Conservation (phyloP, 495 filamentous ascomycete species). For the Talaromyces trachyspermus region DNA sequence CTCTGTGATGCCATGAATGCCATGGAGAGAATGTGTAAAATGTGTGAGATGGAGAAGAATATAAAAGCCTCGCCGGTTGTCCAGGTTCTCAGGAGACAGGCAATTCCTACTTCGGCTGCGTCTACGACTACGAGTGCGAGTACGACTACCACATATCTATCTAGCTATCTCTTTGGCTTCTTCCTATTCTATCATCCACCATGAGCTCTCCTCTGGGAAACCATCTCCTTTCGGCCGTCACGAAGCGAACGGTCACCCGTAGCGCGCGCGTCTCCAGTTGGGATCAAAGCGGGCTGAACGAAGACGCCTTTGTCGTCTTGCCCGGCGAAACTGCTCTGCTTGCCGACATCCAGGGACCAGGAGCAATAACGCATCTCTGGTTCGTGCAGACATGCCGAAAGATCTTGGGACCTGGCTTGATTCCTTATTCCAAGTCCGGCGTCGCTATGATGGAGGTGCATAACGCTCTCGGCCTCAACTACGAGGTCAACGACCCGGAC, state of each 20-base stretch:
- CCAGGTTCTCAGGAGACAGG: no score
- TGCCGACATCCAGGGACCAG: slow-evolving; percentile 14
- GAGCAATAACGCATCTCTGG: slow-evolving; percentile 6
- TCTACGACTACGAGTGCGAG: no score
- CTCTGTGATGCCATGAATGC: no score
- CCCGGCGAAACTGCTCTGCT: slow-evolving; percentile 15
- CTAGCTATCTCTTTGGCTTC: neutral
- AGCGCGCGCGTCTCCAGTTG: slow-evolving; percentile 16
- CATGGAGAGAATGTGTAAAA: no score
- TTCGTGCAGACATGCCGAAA: slow-evolving; percentile 14
- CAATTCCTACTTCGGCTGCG: no score
- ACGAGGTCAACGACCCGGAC: slow-evolving; percentile 17
- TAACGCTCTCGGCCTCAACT: slow-evolving; percentile 18
- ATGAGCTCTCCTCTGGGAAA: slow-evolving; percentile 2
- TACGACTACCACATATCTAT: neutral
- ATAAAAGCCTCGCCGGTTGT: no score
- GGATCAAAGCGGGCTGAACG: slow-evolving; percentile 18
- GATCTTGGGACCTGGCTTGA: slow-evolving; percentile 16
- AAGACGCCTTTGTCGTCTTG: slow-evolving; percentile 17
- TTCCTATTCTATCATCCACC: neutral
- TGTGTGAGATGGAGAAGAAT: no score
- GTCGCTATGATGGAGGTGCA: slow-evolving; percentile 18
- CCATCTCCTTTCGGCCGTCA: slow-evolving; percentile 3
- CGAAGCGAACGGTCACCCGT: neutral
- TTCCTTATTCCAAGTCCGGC: slow-evolving; percentile 19